Base-by-base conservation (phyloP, 805 yeast species). In the Candida sphagnicola region DNA sequence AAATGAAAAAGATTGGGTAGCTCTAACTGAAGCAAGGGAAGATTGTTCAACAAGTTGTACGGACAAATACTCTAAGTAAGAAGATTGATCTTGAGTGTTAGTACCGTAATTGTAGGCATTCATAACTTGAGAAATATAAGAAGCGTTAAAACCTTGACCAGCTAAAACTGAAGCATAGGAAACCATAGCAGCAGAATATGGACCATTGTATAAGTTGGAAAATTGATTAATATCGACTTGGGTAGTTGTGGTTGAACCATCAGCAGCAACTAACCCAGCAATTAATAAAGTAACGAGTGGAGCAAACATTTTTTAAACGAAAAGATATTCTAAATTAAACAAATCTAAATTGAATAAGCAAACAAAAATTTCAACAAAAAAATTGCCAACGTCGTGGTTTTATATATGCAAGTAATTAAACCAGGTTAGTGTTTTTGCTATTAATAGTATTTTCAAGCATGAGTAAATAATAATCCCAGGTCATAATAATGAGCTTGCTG, bases 1-100 rank as follows among this genome's bases (percentile, higher is more conserved):
- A n/a, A 35, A 30, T 14, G 34, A 33, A 28, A 40, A 39, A 18
- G 33, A 24, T 12, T 35, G 35, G 30, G 30, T 29, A 24, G 38
- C 37, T 21, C 21, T 24, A 6, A 26, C 28, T 15, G 36, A 34
- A 18, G 41, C 33, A 12, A 32, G 33, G 8, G 39, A 31, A 16
- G 24, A 10, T 25, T 15, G 25, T 14, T 34, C 31, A 8, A 15
- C 25, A 33, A 12, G 21, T 8, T 33, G 11, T 4, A 4, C 17
- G 13, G 35, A 33, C n/a, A 33, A 33, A 4, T 14, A 33, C 4
- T 23, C 18, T 8, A 21, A 14, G 18, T 21, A 33, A 23, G 35
- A 23, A 33, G 35, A 21, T 33, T 33, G 35, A 19, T 33, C 28
- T 16, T 21, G 23, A 15, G 35, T 33, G 35, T 33, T 21, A 5